Conservation (phyloP, 176 grass and related monocot genomes). For the Areca catechu region DNA sequence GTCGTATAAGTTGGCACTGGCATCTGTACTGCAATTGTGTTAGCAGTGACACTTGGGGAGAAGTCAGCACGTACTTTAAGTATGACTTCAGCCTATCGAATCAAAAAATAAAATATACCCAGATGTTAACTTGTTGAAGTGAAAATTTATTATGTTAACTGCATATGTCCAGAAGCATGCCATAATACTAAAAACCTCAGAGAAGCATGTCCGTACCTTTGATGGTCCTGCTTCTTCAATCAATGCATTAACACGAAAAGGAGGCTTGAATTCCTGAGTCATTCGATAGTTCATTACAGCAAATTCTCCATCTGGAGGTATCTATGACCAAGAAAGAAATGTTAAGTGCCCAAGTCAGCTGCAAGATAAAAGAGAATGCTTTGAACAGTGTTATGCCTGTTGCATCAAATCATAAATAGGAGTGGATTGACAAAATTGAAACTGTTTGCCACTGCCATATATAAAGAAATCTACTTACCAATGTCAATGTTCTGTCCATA, state of each 20-base stretch:
- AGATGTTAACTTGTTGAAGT: too few relatives aligned
- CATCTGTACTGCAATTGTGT: slow-evolving; percentile 92
- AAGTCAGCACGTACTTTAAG: slow-evolving; percentile 94
- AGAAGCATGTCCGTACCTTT: slow-evolving; percentile 38
- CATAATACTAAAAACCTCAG: too few relatives aligned
- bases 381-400: too few relatives aligned
- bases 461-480: slow-evolving; percentile 41
- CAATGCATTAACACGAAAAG: slow-evolving; percentile 70
- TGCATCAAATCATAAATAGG: too few relatives aligned
- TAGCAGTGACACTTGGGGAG: slow-evolving; percentile 78
- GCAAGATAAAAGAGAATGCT: too few relatives aligned
- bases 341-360: not conserved
- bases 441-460: too few relatives aligned
- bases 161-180: too few relatives aligned
- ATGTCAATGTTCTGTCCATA: slow-evolving; percentile 73
- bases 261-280: slow-evolving; percentile 96
- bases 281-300: slow-evolving; percentile 97
- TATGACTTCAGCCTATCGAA: slow-evolving; percentile 71
- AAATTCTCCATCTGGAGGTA: slow-evolving; percentile 95
- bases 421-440: too few relatives aligned
- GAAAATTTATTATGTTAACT: too few relatives aligned
- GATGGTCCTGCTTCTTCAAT: slow-evolving; percentile 94
- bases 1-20: slow-evolving; percentile 84
- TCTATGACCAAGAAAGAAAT: slow-evolving; percentile 39
- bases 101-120: too few relatives aligned